phyloP scores from a whole-genome alignment of 1,284 basidiomycete genomes.

The Porogramme epimiltina region DNA sequence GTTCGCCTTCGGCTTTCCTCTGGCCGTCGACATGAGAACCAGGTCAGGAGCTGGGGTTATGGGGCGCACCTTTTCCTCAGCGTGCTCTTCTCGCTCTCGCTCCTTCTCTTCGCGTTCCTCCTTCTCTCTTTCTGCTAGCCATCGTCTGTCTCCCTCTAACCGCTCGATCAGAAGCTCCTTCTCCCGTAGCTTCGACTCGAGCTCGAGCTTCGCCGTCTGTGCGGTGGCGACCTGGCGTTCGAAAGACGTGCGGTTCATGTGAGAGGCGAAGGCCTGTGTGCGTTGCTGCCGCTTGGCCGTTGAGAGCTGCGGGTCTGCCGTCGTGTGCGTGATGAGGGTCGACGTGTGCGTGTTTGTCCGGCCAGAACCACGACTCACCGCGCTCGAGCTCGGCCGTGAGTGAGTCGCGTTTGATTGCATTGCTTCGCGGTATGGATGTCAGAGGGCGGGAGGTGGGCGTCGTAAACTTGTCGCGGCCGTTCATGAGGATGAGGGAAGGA shows the following conservation, averaged over 20 bases:
- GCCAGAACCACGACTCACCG: conserved; percentile 38
- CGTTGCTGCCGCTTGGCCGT: conserved; percentile 64
- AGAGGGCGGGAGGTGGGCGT: conserved; percentile 26
- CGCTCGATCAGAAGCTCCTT: conserved; percentile 55
- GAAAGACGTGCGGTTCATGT: conserved; percentile 57
- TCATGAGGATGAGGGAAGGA: conserved; percentile 22
- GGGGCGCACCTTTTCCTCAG: conserved; percentile 55
- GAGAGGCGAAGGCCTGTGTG: conserved; percentile 57
- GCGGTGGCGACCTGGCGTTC: conserved; percentile 62
- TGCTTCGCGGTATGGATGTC: conserved; percentile 25
- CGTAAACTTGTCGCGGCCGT: conserved; percentile 27
- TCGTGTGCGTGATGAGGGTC: conserved; percentile 13
- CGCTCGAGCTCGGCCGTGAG: conserved; percentile 66
- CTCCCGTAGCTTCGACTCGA: conserved; percentile 66
- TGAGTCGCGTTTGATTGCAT: conserved; percentile 55
- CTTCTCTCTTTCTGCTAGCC: conserved; percentile 58
- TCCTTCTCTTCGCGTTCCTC: conserved; percentile 64
- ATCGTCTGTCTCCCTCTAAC: conserved; percentile 66
- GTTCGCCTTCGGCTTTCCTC: conserved; percentile 42
- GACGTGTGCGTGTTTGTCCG: conserved; percentile 5
- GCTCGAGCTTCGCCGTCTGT: conserved; percentile 57
- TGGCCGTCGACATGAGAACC: not conserved
- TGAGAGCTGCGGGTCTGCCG: conserved; percentile 59
- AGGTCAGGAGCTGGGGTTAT: not conserved
- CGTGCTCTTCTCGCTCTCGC: conserved; percentile 45